These are phyloP conservation scores for Aspergillus sp. DNA, from an alignment of 2,329 filamentous ascomycete genomes.

Conservation along the genomic window DNA sequence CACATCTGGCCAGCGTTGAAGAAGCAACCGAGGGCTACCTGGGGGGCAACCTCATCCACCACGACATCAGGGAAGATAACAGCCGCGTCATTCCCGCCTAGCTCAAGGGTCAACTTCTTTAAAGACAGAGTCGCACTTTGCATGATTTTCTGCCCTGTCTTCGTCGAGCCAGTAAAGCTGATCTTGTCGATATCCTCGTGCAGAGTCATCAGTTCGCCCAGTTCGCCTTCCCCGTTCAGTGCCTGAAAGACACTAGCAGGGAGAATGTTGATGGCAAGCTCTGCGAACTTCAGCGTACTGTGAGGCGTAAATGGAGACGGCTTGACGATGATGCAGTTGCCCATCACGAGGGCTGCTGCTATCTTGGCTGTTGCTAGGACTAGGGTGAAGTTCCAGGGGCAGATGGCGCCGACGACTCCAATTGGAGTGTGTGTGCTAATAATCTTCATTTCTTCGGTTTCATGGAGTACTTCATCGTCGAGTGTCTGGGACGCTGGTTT, in stretches of 20 bases:
- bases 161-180: neutral
- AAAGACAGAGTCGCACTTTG: neutral
- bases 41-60: neutral
- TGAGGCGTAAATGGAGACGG: conserved; percentile 55
- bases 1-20: neutral
- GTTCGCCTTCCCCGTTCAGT: neutral
- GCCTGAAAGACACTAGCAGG: neutral
- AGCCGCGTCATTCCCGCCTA: neutral
- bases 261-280: conserved; percentile 24
- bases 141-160: neutral
- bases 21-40: neutral
- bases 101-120: neutral
- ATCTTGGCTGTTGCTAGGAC: conserved; percentile 51
- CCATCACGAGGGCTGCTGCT: conserved; percentile 50
- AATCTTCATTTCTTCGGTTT: neutral
- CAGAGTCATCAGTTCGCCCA: neutral
- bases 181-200: neutral
- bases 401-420: conserved; percentile 53
- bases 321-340: conserved; percentile 55
- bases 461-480: neutral
- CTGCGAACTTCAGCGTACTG: conserved; percentile 55
- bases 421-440: neutral
- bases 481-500: neutral
- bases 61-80: neutral
- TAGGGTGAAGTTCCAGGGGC: conserved; percentile 59